Evolutionary conservation across 495 filamentous ascomycete species (phyloP).

Genomic region (Clavariopsis aquatica): DNA sequence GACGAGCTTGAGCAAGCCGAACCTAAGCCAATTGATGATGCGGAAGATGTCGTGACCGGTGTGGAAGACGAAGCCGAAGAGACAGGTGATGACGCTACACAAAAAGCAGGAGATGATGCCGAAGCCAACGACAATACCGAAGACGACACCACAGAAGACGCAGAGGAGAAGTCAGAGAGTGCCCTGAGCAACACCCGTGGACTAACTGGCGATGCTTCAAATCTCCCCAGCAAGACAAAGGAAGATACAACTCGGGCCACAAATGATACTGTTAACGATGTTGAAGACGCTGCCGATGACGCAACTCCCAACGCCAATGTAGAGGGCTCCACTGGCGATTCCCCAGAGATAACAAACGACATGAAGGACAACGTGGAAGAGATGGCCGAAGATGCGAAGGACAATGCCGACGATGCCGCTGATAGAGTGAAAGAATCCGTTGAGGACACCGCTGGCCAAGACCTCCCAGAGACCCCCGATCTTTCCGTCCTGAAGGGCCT

Average conservation of each 20-base stretch:
- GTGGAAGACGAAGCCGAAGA: slow-evolving; percentile 38
- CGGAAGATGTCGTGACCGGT: slow-evolving; percentile 38
- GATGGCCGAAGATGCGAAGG: slow-evolving; percentile 38
- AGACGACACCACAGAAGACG: slow-evolving; percentile 34
- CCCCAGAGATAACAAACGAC: slow-evolving; percentile 5
- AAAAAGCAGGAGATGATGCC: slow-evolving; percentile 45
- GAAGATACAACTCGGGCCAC: slow-evolving; percentile 27
- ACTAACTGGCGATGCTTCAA: slow-evolving; percentile 42
- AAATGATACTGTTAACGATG: slow-evolving; percentile 31
- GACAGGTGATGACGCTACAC: slow-evolving; percentile 40
- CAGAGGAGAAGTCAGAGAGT: slow-evolving; percentile 19
- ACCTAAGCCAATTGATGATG: slow-evolving; percentile 45
- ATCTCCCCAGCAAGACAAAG: slow-evolving; percentile 27
- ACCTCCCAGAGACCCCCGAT: slow-evolving; percentile 47
- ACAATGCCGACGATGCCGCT: slow-evolving; percentile 29
- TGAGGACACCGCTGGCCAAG: slow-evolving; percentile 36
- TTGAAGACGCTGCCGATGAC: slow-evolving; percentile 28
- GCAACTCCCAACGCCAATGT: slow-evolving; percentile 16
- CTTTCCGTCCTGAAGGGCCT: slow-evolving; percentile 59
- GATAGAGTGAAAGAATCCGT: slow-evolving; percentile 39
- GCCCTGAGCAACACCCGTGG: slow-evolving; percentile 37
- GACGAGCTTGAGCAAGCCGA: slow-evolving; percentile 43
- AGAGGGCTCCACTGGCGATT: slow-evolving; percentile 19
- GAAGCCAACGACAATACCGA: slow-evolving; percentile 29
- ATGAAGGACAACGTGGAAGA: slow-evolving; percentile 36